These are phyloP conservation scores for Trypanosoma boissoni DNA, from an alignment of 208 protist genomes.

Conservation along the genomic window DNA sequence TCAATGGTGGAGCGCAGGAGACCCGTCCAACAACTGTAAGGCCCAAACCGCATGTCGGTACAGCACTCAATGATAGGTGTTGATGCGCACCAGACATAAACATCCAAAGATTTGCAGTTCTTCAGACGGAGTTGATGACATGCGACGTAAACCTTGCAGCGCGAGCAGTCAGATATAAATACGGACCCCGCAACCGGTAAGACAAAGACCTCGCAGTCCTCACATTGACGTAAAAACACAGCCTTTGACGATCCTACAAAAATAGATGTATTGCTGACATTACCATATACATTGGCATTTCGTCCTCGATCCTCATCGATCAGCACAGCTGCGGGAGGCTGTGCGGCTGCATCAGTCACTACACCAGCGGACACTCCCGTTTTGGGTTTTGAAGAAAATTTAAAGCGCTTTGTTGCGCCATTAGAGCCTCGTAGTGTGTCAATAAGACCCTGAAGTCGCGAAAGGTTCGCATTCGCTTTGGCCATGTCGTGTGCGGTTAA, in stretches of 20 bases:
- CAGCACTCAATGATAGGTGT: conserved; percentile 84
- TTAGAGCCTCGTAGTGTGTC: conserved; percentile 17
- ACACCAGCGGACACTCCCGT: conserved; percentile 1
- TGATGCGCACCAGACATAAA: conserved; percentile 83
- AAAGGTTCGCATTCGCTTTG: conserved; percentile 55
- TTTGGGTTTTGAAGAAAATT: conserved; percentile 53
- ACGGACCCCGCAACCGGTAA: conserved; percentile 73
- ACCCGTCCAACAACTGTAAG: conserved; percentile 74
- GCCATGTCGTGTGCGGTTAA: conserved; percentile 83
- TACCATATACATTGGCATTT: conserved; percentile 32
- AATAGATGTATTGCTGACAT: conserved; percentile 25
- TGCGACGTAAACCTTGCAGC: conserved; percentile 71
- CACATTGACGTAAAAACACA: conserved; percentile 54
- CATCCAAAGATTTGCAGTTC: conserved; percentile 50
- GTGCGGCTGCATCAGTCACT: neutral
- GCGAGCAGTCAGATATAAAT: conserved; percentile 64
- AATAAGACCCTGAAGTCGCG: conserved; percentile 62
- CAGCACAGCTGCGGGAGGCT: conserved; percentile 1
- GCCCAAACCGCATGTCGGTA: conserved; percentile 62
- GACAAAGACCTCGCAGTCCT: conserved; percentile 48
- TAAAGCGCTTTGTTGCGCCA: conserved; percentile 38
- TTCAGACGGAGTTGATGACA: conserved; percentile 88
- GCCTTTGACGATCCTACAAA: conserved; percentile 47
- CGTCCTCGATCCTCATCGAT: neutral
- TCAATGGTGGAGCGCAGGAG: conserved; percentile 40